These are phyloP conservation scores for Rubroshorea leprosula DNA, from an alignment of 345 rosid species.

Conservation along the genomic window DNA sequence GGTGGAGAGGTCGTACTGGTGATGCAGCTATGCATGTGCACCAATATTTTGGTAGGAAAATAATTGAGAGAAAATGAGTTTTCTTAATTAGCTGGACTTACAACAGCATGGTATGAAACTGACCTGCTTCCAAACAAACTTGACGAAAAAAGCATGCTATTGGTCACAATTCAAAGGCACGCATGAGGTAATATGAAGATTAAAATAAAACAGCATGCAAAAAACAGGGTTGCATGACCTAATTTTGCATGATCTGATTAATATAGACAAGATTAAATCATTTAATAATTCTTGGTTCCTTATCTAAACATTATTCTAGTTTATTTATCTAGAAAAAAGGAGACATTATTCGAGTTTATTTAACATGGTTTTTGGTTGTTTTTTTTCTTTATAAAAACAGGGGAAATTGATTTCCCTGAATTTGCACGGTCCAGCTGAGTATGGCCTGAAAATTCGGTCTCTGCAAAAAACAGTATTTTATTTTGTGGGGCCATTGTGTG, in stretches of 20 bases:
- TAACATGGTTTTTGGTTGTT: neutral
- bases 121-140: no score
- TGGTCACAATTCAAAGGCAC: neutral
- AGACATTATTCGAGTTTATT: no score
- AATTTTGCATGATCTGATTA: no score
- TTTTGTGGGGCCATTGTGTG: no score
- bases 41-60: constrained; percentile 20
- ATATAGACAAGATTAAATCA: no score
- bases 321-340: neutral
- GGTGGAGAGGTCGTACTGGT: constrained; percentile 13
- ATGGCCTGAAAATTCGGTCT: neutral
- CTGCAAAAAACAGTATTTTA: no score
- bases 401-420: neutral
- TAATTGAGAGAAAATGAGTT: neutral
- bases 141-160: constrained; percentile 5
- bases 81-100: constrained; percentile 8
- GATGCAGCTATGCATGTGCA: constrained; percentile 37
- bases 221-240: neutral
- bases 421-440: neutral
- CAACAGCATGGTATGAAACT: no score
- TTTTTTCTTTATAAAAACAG: neutral
- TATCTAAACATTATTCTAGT: neutral
- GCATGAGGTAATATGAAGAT: neutral
- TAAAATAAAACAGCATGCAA: neutral
- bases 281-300: neutral